Conservation (phyloP, 2,329 filamentous ascomycete species). For the Colletotrichum gigasporum region DNA sequence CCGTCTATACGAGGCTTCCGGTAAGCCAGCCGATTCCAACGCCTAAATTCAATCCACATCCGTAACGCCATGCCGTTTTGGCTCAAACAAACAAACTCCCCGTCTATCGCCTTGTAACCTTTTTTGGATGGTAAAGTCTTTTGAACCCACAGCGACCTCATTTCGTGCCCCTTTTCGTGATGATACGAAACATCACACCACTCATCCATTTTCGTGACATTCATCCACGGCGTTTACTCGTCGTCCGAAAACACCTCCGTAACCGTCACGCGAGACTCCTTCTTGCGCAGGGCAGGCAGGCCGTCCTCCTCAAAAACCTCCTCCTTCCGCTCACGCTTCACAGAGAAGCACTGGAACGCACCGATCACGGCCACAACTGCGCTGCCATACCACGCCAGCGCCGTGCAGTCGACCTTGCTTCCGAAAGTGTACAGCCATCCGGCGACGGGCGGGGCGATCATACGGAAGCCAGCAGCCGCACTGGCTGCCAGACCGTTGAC, state of each 20-base stretch:
- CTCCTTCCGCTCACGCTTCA: conserved; percentile 44
- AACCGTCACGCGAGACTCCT: conserved; percentile 22
- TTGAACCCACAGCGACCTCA: not conserved
- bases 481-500: conserved; percentile 74
- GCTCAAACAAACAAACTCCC: conserved; percentile 13
- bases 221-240: conserved; percentile 16
- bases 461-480: conserved; percentile 72
- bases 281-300: conserved; percentile 16
- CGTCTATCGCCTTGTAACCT: conserved; percentile 16
- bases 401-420: conserved; percentile 66
- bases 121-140: conserved; percentile 12
- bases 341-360: conserved; percentile 67
- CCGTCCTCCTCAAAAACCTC: conserved; percentile 20
- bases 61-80: conserved; percentile 6
- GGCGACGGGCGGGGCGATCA: conserved; percentile 71
- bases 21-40: not conserved
- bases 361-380: conserved; percentile 65
- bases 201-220: not conserved
- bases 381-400: conserved; percentile 71
- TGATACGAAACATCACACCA: not conserved
- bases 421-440: conserved; percentile 72
- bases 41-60: not conserved
- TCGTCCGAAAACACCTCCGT: conserved; percentile 29
- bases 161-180: not conserved
- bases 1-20: conserved; percentile 15